phyloP scores from a whole-genome alignment of 768 basidiomycete species.

The Termitomyces sp. region DNA sequence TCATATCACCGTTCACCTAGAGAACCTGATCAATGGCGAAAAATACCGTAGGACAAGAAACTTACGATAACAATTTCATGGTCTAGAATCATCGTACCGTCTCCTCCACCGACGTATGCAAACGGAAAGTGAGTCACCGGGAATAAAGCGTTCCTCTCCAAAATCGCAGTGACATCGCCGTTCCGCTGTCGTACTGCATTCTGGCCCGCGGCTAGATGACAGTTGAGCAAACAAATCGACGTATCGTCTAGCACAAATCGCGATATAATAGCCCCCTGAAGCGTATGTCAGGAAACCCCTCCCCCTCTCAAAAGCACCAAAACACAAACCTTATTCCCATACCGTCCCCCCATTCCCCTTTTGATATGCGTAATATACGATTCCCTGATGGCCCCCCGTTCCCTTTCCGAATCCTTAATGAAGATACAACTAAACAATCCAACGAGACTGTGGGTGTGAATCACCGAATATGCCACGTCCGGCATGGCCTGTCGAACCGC shows the following conservation, averaged over 20 bases:
- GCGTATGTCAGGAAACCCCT: not conserved
- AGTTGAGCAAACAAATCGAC: conserved; percentile 92
- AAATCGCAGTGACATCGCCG: conserved; percentile 78
- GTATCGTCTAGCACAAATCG: conserved; percentile 89
- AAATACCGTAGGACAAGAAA: conserved; percentile 8
- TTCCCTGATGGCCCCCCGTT: conserved; percentile 45
- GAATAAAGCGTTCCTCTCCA: conserved; percentile 78
- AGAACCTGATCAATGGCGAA: not conserved
- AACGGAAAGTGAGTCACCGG: conserved; percentile 47
- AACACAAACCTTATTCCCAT: conserved; percentile 85
- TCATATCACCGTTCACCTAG: conserved; percentile 91
- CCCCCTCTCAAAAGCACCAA: not conserved
- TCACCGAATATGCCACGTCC: conserved; percentile 70
- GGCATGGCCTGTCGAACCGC: conserved; percentile 72
- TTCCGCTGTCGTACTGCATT: conserved; percentile 77
- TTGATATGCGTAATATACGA: conserved; percentile 79
- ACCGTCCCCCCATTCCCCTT: conserved; percentile 86
- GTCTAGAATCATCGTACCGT: conserved; percentile 89
- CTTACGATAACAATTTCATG: conserved; percentile 91
- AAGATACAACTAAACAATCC: conserved; percentile 81
- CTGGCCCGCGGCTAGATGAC: conserved; percentile 96
- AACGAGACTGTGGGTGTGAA: conserved; percentile 84
- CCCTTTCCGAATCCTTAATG: conserved; percentile 60
- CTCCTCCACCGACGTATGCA: conserved; percentile 84
- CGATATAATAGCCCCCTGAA: conserved; percentile 84